Base-by-base conservation (phyloP, 2,329 filamentous ascomycete species). In the Stachybotrys echinatus region DNA sequence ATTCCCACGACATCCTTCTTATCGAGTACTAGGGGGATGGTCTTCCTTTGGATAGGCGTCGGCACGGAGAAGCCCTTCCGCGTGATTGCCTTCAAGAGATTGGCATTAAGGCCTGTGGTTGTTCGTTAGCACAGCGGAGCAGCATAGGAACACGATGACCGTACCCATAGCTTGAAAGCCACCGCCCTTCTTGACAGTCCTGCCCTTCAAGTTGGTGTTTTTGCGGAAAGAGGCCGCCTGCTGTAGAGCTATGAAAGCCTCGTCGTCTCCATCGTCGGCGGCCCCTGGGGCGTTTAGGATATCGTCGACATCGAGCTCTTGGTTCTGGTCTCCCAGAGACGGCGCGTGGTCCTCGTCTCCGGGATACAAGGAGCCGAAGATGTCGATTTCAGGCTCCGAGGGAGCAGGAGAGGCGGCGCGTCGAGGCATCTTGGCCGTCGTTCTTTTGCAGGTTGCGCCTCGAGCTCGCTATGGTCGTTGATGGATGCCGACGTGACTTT, bases 1-100 rank as follows among this genome's bases (percentile, higher is more conserved):
- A 99, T 99, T 57, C 92, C 95, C 21, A 99, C 92, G n/a, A 97
- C 89, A 77, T 99, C 94, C 70, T 91, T 89, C 48, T 87, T 83
- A 54, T 95, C 88, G 59, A 97, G 76, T 49, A 99, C 84, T 49
- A 97, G 76, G 4, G 94, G 95, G 45, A 99, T 96, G 2, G 94
- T 89, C 71, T 97, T 97, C 58, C 94, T 84, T 74, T 99, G 94
- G 68, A 99, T 99, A 0, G 94, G 94, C 0, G 94, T 99, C 4
- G 95, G 95, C 3, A 97, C 89, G 1, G 88, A 90, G 70, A 96
- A 99, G 17, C 94, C 95, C 72, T 97, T 99, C 60, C 89, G 82
- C 12, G 88, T 82, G 56, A 99, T 97, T 2, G 94, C 90, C 64
- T 95, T 94, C 21, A 99, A 77, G 5, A 99, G 77, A 58, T 88